Percentiles rank a stretch among this genome's conserved stretches.
phyloP scores from a whole-genome alignment of 2,329 filamentous ascomycete species.

The Trichoderma sp. region DNA sequence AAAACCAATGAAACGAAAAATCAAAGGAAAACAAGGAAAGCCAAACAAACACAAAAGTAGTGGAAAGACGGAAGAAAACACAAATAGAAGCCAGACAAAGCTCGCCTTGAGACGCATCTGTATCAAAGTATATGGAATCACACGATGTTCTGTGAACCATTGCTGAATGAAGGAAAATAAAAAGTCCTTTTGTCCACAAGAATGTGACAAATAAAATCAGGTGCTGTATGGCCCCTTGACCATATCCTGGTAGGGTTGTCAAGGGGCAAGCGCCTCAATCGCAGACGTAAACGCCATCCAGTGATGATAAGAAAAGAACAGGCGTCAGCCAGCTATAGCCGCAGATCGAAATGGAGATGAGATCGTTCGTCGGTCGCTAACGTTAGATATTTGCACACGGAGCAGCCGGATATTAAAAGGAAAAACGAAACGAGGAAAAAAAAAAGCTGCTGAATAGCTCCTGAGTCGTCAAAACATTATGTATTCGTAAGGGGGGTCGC shows the following conservation, averaged over 20 bases:
- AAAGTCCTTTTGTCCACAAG: neutral
- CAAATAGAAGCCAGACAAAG: neutral
- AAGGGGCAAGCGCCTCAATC: neutral
- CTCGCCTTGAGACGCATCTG: neutral
- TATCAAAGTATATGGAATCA: neutral
- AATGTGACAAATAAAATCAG: neutral
- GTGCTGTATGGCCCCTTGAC: neutral
- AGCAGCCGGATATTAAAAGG: neutral
- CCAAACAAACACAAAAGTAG: neutral
- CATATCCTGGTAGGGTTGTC: neutral
- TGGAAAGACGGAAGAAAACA: slow-evolving; percentile 1
- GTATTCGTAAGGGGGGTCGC: neutral
- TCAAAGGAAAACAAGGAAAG: slow-evolving; percentile 27
- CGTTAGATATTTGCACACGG: slow-evolving; percentile 1
- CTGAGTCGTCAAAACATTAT: neutral
- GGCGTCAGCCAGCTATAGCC: neutral
- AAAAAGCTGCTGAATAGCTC: slow-evolving; percentile 18
- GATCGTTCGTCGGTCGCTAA: slow-evolving; percentile 14
- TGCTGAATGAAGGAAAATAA: neutral
- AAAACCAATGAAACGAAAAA: slow-evolving; percentile 24
- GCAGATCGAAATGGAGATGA: neutral
- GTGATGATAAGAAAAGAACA: neutral
- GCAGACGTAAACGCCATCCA: neutral
- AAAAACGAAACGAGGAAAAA: slow-evolving; percentile 1
- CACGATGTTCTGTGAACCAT: neutral